Base-by-base conservation (phyloP, 495 filamentous ascomycete species). In the Annulohypoxylon bovei region DNA sequence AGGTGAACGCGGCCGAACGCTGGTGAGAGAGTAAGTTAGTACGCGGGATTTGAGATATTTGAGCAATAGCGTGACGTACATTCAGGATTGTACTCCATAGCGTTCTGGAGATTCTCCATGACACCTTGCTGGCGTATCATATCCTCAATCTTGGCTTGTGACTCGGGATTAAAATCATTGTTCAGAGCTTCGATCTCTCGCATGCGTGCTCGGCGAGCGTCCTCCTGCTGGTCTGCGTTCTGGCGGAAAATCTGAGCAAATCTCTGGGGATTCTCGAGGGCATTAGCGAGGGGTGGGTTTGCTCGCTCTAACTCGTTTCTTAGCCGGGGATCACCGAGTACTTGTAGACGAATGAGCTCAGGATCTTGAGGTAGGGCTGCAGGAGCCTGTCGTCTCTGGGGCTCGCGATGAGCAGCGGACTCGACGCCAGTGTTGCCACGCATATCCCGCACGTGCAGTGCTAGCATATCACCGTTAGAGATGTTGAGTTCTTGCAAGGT, bases 41-140 rank as follows among this genome's bases (percentile, higher is more conserved):
- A 61, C 22, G 33, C 35, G 8, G 6, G 28, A 20, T 44, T 46
- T 27, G 53, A 58, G 59, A 37, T 30, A 32, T 22, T 20, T n/a
- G 46, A 37, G 50, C 20, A 25, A 49, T 20, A 54, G n/a, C 30
- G 65, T 35, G 40, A 57, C 84, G 62, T 84, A 97, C 95, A 94
- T 87, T 98, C 95, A 1, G 95, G 95, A 71, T 96, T 93, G 77
- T 98, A 88, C 81, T 98, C 95, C 86, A 97, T 92, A 25, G 96
- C 94, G 78, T 93, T 94, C 76, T 98, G 93, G 64, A 97, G 79
- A 75, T 99, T 98, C 78, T 97, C 94, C 74, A 92, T 92, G 37
- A 99, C 94, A 0, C 89, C 86, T 79, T 98, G 91, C 81, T 97
- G 92, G 54, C 95, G 89, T 75, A 99, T 98, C 75, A 98, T 93